Evolutionary conservation across 345 rosid genomes (phyloP).

Genomic region (Eucalyptus pauciflora): DNA sequence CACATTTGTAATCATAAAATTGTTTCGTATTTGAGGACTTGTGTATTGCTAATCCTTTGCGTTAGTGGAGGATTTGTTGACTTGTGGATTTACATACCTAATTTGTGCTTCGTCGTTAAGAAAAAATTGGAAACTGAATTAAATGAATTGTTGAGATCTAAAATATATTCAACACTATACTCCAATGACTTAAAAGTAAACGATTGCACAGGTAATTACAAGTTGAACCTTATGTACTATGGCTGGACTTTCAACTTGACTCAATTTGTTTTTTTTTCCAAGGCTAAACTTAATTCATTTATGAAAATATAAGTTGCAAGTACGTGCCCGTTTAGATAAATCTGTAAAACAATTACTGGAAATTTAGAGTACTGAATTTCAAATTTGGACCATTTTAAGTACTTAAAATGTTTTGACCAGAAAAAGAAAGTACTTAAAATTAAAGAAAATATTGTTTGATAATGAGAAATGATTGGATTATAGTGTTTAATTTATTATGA

Average conservation of each 20-base stretch:
- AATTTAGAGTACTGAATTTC: not conserved
- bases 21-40: not conserved
- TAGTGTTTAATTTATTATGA: no score
- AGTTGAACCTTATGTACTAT: not conserved
- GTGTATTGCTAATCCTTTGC: not conserved
- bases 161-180: not conserved
- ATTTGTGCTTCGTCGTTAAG: accelerated
- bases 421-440: no score
- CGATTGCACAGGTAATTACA: accelerated
- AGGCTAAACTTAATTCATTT: not conserved
- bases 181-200: not conserved
- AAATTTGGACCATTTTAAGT: not conserved
- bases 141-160: not conserved
- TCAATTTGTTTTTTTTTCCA: not conserved
- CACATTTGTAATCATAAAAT: accelerated
- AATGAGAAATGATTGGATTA: not conserved
- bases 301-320: not conserved
- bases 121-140: accelerated
- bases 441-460: no score
- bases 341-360: accelerated
- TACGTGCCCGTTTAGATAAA: not conserved
- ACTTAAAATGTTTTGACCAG: not conserved
- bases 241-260: not conserved
- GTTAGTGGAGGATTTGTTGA: accelerated
- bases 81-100: not conserved